phyloP scores from a whole-genome alignment of 352 stramenopile species.

The Globisporangium spiculum region DNA sequence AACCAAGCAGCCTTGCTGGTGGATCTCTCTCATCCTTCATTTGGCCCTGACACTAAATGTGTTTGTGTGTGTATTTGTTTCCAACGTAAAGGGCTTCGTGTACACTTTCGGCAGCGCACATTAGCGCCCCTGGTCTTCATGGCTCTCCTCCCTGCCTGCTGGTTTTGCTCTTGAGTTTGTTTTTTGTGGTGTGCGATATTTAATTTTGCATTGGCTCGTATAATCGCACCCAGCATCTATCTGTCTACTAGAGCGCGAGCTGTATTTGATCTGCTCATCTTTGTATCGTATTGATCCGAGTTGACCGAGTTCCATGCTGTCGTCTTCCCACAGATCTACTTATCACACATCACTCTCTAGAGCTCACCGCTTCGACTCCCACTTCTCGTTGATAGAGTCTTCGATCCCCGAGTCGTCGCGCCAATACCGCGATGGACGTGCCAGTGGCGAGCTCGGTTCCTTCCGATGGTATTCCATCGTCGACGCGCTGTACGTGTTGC shows the following conservation, averaged over 20 bases:
- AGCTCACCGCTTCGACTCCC: slow-evolving; percentile 59
- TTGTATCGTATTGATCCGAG: not conserved
- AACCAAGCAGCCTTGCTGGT: not conserved
- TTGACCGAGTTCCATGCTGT: not conserved
- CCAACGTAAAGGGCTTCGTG: slow-evolving; percentile 49
- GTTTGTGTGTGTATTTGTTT: not conserved
- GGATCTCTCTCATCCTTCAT: not conserved
- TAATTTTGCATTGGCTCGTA: slow-evolving; percentile 11
- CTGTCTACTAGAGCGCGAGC: not conserved
- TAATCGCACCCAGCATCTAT: not conserved
- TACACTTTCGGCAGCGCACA: slow-evolving; percentile 53
- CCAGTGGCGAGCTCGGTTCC: slow-evolving; percentile 42
- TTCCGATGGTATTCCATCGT: slow-evolving; percentile 25
- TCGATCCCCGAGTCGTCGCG: slow-evolving; percentile 56
- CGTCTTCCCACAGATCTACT: not conserved
- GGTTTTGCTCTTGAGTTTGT: not conserved
- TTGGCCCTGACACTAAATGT: slow-evolving; percentile 6
- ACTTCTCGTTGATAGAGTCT: slow-evolving; percentile 64
- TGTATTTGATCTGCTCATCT: not conserved
- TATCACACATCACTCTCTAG: not conserved
- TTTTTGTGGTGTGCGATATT: slow-evolving; percentile 9
- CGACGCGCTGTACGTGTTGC: slow-evolving; percentile 25
- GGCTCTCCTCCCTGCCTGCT: not conserved
- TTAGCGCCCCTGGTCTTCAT: not conserved
- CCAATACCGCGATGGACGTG: slow-evolving; percentile 40